Conservation (phyloP, 164 flowering plant species). For the Piper longum region DNA sequence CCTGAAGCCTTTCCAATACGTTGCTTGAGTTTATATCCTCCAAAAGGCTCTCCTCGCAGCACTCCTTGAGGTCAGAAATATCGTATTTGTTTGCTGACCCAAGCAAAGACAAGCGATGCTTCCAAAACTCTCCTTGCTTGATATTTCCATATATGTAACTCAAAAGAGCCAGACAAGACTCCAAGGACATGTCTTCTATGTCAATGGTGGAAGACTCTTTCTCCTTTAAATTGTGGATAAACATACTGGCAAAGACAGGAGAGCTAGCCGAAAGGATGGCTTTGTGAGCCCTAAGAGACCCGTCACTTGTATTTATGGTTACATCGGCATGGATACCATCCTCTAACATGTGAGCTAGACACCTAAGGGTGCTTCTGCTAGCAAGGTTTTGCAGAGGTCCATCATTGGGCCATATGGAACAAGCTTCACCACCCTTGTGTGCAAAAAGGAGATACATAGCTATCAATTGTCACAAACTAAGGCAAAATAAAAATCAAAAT, state of each 20-base stretch:
- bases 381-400: constrained; percentile 26
- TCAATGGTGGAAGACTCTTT: constrained; percentile 61
- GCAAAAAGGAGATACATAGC: background rate
- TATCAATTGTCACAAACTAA: no score
- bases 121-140: constrained; percentile 47
- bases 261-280: constrained; percentile 78
- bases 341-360: constrained; percentile 65
- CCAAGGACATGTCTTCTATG: constrained; percentile 81
- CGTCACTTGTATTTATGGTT: constrained; percentile 58
- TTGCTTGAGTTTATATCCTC: constrained; percentile 79
- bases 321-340: constrained; percentile 83
- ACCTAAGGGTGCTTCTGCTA: constrained; percentile 34
- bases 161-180: constrained; percentile 62
- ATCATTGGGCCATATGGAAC: constrained; percentile 73
- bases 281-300: constrained; percentile 68
- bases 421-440: constrained; percentile 56
- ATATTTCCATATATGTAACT: constrained; percentile 70
- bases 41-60: constrained; percentile 73
- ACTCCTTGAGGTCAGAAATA: constrained; percentile 63
- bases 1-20: constrained; percentile 80
- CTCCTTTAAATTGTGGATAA: constrained; percentile 79
- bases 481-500: background rate
- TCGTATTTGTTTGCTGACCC: constrained; percentile 90
- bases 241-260: constrained; percentile 89
- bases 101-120: constrained; percentile 65